Conservation (phyloP, 1,284 basidiomycete genomes). For the Termitomyces sp. region DNA sequence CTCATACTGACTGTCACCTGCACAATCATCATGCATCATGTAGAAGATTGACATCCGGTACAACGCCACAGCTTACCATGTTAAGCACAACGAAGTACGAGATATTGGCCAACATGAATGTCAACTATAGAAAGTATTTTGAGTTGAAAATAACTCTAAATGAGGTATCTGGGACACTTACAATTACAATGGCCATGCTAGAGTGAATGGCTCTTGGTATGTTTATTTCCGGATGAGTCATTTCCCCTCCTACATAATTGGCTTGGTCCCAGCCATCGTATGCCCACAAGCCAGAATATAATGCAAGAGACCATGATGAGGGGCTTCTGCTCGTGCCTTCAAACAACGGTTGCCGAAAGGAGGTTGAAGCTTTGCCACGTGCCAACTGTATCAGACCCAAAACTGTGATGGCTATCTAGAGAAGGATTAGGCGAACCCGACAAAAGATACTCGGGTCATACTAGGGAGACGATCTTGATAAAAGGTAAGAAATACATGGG, state of each 20-base stretch:
- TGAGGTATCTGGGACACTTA: constrained; percentile 28
- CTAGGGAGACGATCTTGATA: constrained; percentile 52
- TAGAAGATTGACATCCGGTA: constrained; percentile 3
- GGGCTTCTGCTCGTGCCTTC: constrained; percentile 72
- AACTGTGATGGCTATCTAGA: constrained; percentile 62
- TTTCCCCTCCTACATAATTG: constrained; percentile 91
- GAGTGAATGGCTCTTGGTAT: constrained; percentile 87
- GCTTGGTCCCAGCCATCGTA: constrained; percentile 93
- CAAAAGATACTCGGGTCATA: constrained; percentile 24
- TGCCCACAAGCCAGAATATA: constrained; percentile 96
- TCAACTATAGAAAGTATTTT: constrained; percentile 31
- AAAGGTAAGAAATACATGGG: not conserved
- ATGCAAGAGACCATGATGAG: constrained; percentile 84
- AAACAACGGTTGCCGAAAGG: constrained; percentile 67
- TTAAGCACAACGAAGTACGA: constrained; percentile 95
- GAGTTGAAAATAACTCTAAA: not conserved
- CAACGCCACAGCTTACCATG: constrained; percentile 38
- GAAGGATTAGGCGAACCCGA: not conserved
- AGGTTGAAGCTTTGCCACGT: constrained; percentile 61
- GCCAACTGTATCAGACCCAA: constrained; percentile 72
- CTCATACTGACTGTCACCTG: constrained; percentile 65
- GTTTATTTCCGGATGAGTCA: constrained; percentile 79
- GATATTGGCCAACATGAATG: constrained; percentile 83
- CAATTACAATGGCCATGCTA: constrained; percentile 78
- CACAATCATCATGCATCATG: not conserved